Percentiles rank a stretch among this genome's conserved stretches.
These are phyloP conservation scores for Panicum hallii DNA, from an alignment of 202 grass and related monocot genomes.

Conservation along the genomic window DNA sequence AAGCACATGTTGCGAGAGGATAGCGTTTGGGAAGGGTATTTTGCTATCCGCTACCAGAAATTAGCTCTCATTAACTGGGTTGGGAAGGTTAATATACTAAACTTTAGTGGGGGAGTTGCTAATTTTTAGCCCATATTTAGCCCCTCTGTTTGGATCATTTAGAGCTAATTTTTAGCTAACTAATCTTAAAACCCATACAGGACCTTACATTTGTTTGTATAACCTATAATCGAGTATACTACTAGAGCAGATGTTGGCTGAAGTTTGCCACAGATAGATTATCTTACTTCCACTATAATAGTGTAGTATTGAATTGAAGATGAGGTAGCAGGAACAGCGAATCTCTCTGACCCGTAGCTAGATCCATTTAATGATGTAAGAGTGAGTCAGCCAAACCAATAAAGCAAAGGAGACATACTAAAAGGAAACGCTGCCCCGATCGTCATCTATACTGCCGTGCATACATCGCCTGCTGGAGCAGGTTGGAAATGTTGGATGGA, in stretches of 20 bases:
- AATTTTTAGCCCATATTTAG: no score
- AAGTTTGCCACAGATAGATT: neutral
- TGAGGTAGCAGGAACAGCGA: neutral
- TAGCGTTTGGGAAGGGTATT: no score
- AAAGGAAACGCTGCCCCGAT: neutral
- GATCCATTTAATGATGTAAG: neutral
- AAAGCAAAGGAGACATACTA: neutral
- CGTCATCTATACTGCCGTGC: neutral
- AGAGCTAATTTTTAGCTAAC: no score
- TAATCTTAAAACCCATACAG: no score
- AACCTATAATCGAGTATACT: neutral
- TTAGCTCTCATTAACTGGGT: no score
- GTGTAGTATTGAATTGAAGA: neutral
- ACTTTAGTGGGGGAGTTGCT: no score
- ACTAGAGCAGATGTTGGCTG: neutral
- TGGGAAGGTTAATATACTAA: no score
- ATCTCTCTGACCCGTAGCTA: neutral
- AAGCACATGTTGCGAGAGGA: no score
- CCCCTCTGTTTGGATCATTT: no score
- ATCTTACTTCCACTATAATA: neutral
- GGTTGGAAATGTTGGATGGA: neutral
- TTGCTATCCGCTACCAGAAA: no score
- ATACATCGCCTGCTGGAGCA: neutral
- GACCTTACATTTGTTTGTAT: no score
- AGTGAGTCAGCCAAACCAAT: neutral